Evolutionary conservation across 148 eudicot genomes (phyloP).

Genomic region (Camellia sinensis): DNA sequence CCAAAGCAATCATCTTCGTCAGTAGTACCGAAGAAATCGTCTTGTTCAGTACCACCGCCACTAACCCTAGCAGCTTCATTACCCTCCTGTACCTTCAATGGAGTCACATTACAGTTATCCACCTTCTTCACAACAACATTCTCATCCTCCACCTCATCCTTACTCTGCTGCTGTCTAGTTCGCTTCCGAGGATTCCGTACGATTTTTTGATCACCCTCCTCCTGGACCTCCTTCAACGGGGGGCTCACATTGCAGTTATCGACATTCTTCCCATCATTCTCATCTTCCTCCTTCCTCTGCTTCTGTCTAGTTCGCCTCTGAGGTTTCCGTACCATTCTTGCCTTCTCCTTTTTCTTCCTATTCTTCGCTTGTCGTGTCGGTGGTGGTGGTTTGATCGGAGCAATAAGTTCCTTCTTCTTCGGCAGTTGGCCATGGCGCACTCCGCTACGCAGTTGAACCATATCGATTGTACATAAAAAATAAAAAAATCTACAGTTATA

Average conservation of each 20-base stretch:
- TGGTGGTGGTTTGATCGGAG: slow-evolving; percentile 6
- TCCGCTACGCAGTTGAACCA: slow-evolving; percentile 70
- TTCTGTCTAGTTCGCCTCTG: slow-evolving; percentile 28
- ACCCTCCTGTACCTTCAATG: slow-evolving; percentile 10
- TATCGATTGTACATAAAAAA: slow-evolving; percentile 43
- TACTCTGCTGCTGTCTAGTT: slow-evolving; percentile 28
- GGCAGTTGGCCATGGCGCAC: slow-evolving; percentile 54
- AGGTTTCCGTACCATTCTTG: background rate
- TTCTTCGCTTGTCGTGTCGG: no score
- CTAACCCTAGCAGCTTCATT: slow-evolving; percentile 18
- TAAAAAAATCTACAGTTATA: background rate
- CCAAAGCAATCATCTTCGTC: slow-evolving; percentile 36
- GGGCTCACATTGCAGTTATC: slow-evolving; percentile 12
- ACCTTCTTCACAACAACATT: slow-evolving; percentile 26
- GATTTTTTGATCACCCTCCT: background rate
- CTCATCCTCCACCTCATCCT: slow-evolving; percentile 19
- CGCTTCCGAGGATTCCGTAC: slow-evolving; percentile 12
- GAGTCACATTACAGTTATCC: slow-evolving; percentile 12
- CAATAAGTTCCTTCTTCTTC: background rate
- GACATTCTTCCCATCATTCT: slow-evolving; percentile 27
- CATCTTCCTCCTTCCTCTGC: slow-evolving; percentile 26
- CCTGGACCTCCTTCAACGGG: slow-evolving; percentile 16
- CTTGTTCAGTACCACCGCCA: slow-evolving; percentile 9
- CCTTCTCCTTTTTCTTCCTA: slow-evolving; percentile 5
- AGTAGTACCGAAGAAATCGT: slow-evolving; percentile 28